Conservation (phyloP, 2,329 filamentous ascomycete genomes). For the Raffaelea ambrosiae region DNA sequence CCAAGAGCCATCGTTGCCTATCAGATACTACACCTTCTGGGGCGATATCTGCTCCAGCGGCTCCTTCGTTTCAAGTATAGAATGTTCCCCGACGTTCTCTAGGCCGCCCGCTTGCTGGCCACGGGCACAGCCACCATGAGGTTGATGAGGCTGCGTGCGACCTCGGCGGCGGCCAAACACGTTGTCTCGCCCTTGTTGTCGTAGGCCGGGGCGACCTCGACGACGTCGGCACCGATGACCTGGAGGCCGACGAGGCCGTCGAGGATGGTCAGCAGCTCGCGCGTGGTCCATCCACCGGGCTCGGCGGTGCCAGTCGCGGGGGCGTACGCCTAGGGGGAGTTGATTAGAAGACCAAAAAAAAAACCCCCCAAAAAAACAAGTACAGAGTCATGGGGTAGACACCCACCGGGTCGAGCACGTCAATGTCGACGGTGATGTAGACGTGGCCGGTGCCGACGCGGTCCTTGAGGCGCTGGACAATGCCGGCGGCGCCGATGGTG, state of each 20-base stretch:
- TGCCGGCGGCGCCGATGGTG: constrained; percentile 52
- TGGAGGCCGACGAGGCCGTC: constrained; percentile 63
- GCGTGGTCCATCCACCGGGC: constrained; percentile 71
- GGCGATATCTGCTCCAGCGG: no score
- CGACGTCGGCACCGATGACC: constrained; percentile 69
- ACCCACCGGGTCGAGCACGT: constrained; percentile 60
- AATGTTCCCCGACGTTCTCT: no score
- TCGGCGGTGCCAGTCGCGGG: constrained; percentile 67
- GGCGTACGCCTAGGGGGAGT: neutral
- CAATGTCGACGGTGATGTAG: constrained; percentile 72
- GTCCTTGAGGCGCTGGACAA: constrained; percentile 62
- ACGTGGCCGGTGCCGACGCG: constrained; percentile 43
- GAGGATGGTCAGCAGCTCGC: constrained; percentile 67
- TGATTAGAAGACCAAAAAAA: no score
- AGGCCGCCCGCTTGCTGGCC: no score
- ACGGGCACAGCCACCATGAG: neutral
- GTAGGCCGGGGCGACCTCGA: constrained; percentile 71
- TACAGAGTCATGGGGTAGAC: no score
- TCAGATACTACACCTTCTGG: no score
- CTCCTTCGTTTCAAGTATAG: no score
- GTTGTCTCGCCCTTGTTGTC: constrained; percentile 70
- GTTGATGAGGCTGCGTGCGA: neutral
- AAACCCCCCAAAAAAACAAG: no score
- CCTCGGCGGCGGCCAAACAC: neutral
- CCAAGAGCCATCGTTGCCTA: no score